Evolutionary conservation across 140 eudicot species (phyloP), one percentile per base, ranked within the genome.

Genomic region (Ambrosia hybrid): DNA sequence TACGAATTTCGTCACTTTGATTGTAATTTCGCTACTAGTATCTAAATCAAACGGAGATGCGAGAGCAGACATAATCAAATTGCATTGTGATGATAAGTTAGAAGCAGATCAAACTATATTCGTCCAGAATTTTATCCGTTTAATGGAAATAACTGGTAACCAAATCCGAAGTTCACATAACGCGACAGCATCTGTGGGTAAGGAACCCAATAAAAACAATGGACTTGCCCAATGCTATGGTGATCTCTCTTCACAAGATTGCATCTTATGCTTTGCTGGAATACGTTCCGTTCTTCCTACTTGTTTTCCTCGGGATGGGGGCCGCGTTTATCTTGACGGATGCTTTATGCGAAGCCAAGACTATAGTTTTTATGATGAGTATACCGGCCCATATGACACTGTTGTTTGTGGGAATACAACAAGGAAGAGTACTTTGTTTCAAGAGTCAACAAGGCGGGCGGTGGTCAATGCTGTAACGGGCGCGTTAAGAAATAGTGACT

Each of bases 171-270:
- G 65, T 46, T 57, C 81, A 39, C 84, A 62, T 38, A 80, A 37
- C 17, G 85, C 84, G 41, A 67, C 65, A 60, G 73, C 91, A 56
- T 49, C 68, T 4, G 64, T 75, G 5, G 92, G 88, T 9, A 12
- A 71, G 0, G 86, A 80, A 15, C 74, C 78, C 5, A 73, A 86
- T 45, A 59, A 65, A 12, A 75, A 39, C 59, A 82, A 57, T n/a
- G 90, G 83, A 2, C 78, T 89, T 1, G 93, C 87, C 4, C 96
- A 89, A 73, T 89, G 96, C 78, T 86, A 86, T 6, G 80, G 83
- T 36, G 95, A 88, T 73, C 95, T 91, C 53, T 80, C 90, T 26
- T 61, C 75, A 56, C 70, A 80, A 2, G 88, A 91, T 57, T 91
- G 95, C 68, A 81, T 82, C 9, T 58, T 82, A 43, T 91, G 96